Conservation (phyloP, 2,329 filamentous ascomycete species). For the Colletotrichum phormii region DNA sequence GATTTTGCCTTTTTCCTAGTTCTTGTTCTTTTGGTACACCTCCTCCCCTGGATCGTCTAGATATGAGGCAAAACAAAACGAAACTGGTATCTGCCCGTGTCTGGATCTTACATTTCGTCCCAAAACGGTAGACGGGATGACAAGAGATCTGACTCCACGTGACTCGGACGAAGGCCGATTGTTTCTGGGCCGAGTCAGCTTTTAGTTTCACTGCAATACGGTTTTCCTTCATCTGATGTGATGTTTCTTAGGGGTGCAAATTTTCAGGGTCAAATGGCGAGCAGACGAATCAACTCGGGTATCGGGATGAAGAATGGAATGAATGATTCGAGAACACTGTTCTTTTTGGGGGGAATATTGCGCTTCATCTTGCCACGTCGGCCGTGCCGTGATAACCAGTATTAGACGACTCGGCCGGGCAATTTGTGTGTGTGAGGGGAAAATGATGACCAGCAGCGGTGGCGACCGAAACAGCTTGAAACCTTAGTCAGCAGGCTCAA, state of each 20-base stretch:
- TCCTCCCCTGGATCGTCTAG: not conserved
- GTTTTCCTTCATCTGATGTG: not conserved
- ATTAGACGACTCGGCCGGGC: not conserved
- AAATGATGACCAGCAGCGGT: not conserved
- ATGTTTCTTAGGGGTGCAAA: not conserved
- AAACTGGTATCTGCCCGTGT: not conserved
- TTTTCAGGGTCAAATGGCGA: not conserved
- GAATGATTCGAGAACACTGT: not conserved
- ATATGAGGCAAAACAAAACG: constrained; percentile 8
- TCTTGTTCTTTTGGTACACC: too few relatives aligned
- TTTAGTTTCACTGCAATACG: constrained; percentile 7
- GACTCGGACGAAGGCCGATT: constrained; percentile 3
- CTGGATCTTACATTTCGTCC: constrained; percentile 12
- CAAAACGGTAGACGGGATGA: not conserved
- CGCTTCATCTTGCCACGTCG: not conserved
- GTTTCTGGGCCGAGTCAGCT: constrained; percentile 22
- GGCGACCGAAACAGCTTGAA: constrained; percentile 31
- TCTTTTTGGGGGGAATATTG: not conserved
- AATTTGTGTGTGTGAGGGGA: not conserved
- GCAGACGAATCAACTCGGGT: not conserved
- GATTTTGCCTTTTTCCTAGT: not conserved
- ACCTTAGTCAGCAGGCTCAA: constrained; percentile 23
- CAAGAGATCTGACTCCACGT: constrained; percentile 3
- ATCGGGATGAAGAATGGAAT: not conserved
- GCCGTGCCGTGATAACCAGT: not conserved